phyloP scores from a whole-genome alignment of 1,139 yeast genomes.

The Hemisphaericaspora xylofermentans region DNA sequence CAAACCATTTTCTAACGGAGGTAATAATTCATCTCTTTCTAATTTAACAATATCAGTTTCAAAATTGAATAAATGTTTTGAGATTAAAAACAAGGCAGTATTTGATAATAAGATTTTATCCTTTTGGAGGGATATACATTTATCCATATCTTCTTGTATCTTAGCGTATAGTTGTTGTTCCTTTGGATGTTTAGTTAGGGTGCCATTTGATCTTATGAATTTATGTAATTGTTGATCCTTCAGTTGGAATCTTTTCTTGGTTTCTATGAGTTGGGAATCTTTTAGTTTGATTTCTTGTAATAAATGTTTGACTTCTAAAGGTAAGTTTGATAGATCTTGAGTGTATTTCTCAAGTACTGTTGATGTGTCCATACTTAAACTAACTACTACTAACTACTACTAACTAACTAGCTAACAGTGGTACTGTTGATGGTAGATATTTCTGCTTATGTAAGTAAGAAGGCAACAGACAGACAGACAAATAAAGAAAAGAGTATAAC shows the following conservation, averaged over 20 bases:
- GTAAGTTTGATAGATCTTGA: constrained; percentile 70
- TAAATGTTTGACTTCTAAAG: constrained; percentile 82
- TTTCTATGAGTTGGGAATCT: constrained; percentile 67
- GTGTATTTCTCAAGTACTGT: constrained; percentile 50
- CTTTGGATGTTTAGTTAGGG: constrained; percentile 77
- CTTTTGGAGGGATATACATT: constrained; percentile 62
- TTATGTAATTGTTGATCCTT: constrained; percentile 81
- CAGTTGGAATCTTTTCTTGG: constrained; percentile 63
- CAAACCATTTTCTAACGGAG: constrained; percentile 44
- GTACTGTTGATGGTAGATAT: too few relatives aligned
- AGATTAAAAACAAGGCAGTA: constrained; percentile 73
- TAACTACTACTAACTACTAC: too few relatives aligned
- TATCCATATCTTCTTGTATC: constrained; percentile 67
- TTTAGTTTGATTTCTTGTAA: constrained; percentile 75
- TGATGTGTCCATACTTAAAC: constrained; percentile 51
- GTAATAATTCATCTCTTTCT: constrained; percentile 77
- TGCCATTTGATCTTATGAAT: constrained; percentile 80
- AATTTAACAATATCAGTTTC: constrained; percentile 75
- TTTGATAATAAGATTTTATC: constrained; percentile 81
- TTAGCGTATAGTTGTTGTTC: constrained; percentile 68
- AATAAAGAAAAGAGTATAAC: too few relatives aligned
- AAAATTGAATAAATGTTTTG: constrained; percentile 70
- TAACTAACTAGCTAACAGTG: too few relatives aligned
- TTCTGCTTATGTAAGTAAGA: too few relatives aligned
- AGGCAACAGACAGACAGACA: not conserved